These are phyloP conservation scores for Quercus suber DNA, from an alignment of 306 rosid genomes.

Conservation along the genomic window DNA sequence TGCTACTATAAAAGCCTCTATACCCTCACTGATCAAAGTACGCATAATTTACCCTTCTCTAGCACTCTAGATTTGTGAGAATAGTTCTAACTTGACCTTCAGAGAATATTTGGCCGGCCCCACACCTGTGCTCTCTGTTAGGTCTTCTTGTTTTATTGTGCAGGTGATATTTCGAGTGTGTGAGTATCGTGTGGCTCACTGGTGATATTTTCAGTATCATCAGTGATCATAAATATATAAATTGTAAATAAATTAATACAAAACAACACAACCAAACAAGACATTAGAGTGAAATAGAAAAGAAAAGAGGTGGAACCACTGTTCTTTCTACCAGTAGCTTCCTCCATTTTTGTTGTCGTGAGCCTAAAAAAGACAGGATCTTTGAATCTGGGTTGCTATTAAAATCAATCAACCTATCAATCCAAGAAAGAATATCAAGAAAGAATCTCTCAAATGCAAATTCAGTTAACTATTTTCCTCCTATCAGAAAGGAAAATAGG, in stretches of 20 bases:
- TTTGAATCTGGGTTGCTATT: neutral
- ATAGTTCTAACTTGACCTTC: no score
- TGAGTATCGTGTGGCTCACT: no score
- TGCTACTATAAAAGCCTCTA: no score
- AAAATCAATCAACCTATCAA: neutral
- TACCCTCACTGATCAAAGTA: no score
- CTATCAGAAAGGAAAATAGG: neutral
- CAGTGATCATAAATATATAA: neutral
- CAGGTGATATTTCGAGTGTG: no score
- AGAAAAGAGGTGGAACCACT: neutral
- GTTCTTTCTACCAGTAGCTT: constrained; percentile 34
- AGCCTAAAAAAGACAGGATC: neutral
- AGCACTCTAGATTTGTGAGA: no score
- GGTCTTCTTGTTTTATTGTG: no score
- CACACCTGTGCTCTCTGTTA: no score
- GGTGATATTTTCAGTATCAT: no score
- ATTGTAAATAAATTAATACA: no score
- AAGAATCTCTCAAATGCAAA: neutral
- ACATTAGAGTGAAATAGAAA: neutral
- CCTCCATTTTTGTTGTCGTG: constrained; percentile 29
- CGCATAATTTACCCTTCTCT: no score
- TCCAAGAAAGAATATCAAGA: neutral
- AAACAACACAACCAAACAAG: neutral
- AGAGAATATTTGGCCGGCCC: no score
- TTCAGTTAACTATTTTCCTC: neutral